Evolutionary conservation across 2,329 filamentous ascomycete species (phyloP), one percentile per base, ranked within the genome.

Genomic region (Sarocladium kiliense): DNA sequence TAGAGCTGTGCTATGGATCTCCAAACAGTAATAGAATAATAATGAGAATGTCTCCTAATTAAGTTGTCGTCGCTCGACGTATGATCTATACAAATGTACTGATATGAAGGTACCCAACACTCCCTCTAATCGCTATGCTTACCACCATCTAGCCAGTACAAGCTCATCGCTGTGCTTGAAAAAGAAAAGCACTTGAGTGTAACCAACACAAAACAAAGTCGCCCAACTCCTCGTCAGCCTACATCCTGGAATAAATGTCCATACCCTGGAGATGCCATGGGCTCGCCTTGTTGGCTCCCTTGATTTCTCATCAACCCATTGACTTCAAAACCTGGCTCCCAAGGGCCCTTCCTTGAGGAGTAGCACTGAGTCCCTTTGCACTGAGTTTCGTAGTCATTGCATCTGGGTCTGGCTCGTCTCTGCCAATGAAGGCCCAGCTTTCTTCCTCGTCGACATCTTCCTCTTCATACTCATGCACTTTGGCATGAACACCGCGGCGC

Each of bases 391-490:
- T 71, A 14, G 71, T 75, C 44, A 71, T 63, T 18, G 70, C 68
- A 16, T 77, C 74, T 1, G 74, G 70, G 47, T 78, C 75, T 0
- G 72, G 73, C 58, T 77, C 76, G 54, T 75, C 74, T 27, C 70
- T 73, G 5, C 89, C 91, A 19, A 97, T 81, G 70, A 97, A 91
- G 0, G 92, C 97, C 93, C 92, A 97, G 66, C 86, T 89, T 67
- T 95, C 91, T 58, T 88, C 86, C 12, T 86, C 85, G 26, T 85
- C 85, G 45, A 72, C 73, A 11, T 80, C 86, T 30, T 85, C 85
- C 45, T 73, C 73, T 12, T 80, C 73, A 51, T 82, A 77, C 37
- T 81, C 76, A 36, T 51, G 6, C 3, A 16, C 47, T 23, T 51
- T 36, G 6, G 18, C 21, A 16, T 21, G 3, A 18, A 72, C 76